Conservation (phyloP, 306 rosid species). For the Citrullus amarus region DNA sequence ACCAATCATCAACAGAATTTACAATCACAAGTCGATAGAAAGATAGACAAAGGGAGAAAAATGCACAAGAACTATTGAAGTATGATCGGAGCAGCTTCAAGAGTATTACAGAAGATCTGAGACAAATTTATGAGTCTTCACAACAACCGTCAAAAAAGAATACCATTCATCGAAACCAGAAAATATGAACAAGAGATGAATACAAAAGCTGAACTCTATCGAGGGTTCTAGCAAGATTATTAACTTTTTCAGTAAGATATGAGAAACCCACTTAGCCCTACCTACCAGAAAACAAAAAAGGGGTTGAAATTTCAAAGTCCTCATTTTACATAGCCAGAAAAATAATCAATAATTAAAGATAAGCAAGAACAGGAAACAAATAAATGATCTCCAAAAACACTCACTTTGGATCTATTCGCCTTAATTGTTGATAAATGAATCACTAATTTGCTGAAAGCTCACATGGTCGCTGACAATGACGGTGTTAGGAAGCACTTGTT, state of each 20-base stretch:
- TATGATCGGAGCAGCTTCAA: slow-evolving; percentile 9
- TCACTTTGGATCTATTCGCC: neutral
- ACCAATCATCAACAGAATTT: neutral
- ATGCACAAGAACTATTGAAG: neutral
- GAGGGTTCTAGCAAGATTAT: neutral
- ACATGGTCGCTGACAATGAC: slow-evolving; percentile 19
- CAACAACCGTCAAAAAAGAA: slow-evolving; percentile 1
- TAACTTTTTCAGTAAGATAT: neutral
- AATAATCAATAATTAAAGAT: neutral
- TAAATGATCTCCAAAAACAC: neutral
- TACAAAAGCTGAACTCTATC: neutral
- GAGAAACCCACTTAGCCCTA: neutral
- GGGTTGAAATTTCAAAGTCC: neutral
- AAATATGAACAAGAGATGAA: neutral
- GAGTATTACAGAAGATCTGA: slow-evolving; percentile 14
- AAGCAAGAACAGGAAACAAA: neutral
- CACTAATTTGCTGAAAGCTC: slow-evolving; percentile 18
- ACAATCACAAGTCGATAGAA: neutral
- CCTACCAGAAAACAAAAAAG: neutral
- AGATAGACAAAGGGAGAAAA: neutral
- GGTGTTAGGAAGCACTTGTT: slow-evolving; percentile 28
- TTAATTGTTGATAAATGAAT: neutral
- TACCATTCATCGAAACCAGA: neutral
- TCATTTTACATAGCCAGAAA: neutral
- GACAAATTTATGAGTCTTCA: slow-evolving; percentile 4